A percentile compares a stretch with the other conserved stretches of the same genome.
Conservation (phyloP, 2,329 filamentous ascomycete genomes). For the Alternaria sp. region DNA sequence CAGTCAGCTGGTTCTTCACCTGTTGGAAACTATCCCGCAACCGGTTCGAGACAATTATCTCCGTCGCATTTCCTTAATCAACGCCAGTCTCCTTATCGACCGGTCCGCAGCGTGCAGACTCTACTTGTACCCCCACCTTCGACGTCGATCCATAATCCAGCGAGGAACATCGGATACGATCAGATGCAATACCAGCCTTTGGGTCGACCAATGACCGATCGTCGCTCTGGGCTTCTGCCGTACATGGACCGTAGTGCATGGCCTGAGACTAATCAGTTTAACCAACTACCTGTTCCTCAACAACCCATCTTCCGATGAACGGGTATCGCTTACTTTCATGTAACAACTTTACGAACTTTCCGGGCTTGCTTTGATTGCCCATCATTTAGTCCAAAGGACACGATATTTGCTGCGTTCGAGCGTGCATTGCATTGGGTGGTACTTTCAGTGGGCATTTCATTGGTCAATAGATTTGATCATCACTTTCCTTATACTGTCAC, state of each 20-base stretch:
- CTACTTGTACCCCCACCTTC: conserved; percentile 89
- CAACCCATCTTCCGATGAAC: conserved; percentile 48
- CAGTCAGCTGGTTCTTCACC: conserved; percentile 71
- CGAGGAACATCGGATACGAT: conserved; percentile 55
- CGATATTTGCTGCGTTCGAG: conserved; percentile 46
- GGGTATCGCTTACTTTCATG: conserved; percentile 20
- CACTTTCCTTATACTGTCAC: conserved; percentile 20
- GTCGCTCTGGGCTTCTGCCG: conserved; percentile 56
- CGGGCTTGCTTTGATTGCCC: neutral
- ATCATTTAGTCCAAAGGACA: conserved; percentile 15
- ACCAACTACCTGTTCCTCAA: conserved; percentile 50
- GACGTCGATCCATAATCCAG: conserved; percentile 71
- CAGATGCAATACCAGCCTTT: conserved; percentile 63
- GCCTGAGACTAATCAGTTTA: conserved; percentile 51
- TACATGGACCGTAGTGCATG: conserved; percentile 53
- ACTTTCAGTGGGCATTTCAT: conserved; percentile 25
- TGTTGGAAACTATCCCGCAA: conserved; percentile 69
- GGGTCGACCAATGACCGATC: conserved; percentile 57
- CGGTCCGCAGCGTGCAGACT: conserved; percentile 87
- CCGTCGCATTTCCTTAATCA: conserved; percentile 89
- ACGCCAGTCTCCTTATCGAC: conserved; percentile 90
- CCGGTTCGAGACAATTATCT: conserved; percentile 78
- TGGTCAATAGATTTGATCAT: conserved; percentile 23
- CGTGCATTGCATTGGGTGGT: conserved; percentile 48
- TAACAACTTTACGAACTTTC: conserved; percentile 13